Evolutionary conservation across 768 basidiomycete species (phyloP), one percentile per base, ranked within the genome.

Genomic region (Phallus indusiatus): DNA sequence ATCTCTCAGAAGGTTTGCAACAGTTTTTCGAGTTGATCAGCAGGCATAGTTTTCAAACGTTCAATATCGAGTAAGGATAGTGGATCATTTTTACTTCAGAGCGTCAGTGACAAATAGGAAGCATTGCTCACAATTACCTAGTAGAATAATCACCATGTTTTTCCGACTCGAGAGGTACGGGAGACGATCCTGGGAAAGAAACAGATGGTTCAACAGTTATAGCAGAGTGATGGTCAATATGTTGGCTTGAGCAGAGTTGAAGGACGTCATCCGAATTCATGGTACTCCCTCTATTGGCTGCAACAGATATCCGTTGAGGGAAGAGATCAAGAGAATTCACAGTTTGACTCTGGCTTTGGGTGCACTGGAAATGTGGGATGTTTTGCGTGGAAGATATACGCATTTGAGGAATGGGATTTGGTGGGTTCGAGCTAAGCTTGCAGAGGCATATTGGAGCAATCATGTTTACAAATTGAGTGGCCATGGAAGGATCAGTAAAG

Each of bases 371-470:
- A 4, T 12, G n/a, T 2, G 42, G 12, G n/a, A 14, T 14, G 42
- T 42, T 42, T n/a, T 42, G 42, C 12, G 42, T 11, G n/a, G 12
- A 42, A 42, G 42, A 42, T 42, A 42, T 42, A 42, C 14, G 12
- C 42, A n/a, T n/a, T n/a, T 28, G 28, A 28, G 42, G 12, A 10
- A n/a, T 42, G 12, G 12, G 42, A 42, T 42, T 42, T 42, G 42
- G n/a, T 42, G 12, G 42, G n/a, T 28, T 28, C 28, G 42, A 42
- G n/a, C 42, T 59, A 22, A 51, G 49, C 46, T 37, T 59, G 49
- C 50, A 59, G 11, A 48, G 57, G 35, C 57, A 59, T 14, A 53
- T 37, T 5, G 33, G 57, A 22, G 35, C 49, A 48, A 59, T 59
- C 16, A 48, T 51, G 33, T 59, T 21, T 9, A 59, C 37, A 24